Evolutionary conservation across 768 basidiomycete genomes (phyloP).

Genomic region (Rhizopogon rudus): DNA sequence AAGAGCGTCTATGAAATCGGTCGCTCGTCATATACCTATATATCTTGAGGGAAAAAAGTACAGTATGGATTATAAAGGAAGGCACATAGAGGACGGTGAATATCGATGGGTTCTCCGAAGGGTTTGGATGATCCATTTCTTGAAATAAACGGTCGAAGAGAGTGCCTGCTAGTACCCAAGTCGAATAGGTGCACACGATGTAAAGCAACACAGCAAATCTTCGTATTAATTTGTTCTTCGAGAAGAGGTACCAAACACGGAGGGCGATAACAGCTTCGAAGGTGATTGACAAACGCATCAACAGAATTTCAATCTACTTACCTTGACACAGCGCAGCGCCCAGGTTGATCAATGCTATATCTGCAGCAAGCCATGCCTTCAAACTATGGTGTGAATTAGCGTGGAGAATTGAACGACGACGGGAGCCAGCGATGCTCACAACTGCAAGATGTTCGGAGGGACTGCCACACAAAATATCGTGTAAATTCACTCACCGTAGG

Average conservation of each 20-base stretch:
- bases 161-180: not conserved
- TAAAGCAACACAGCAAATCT: not conserved
- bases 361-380: not conserved
- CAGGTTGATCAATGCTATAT: not conserved
- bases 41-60: slow-evolving; percentile 5
- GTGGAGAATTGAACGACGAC: not conserved
- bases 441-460: not conserved
- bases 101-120: not conserved
- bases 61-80: not conserved
- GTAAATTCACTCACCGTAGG: not conserved
- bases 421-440: not conserved
- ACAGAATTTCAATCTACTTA: not conserved
- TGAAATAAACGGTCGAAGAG: not conserved
- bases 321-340: slow-evolving; percentile 5
- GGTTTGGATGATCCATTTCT: not conserved
- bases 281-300: not conserved
- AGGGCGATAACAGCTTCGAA: slow-evolving; percentile 4
- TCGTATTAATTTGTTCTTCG: not conserved
- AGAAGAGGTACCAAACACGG: slow-evolving; percentile 9
- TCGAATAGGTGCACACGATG: not conserved
- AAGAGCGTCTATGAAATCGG: not conserved
- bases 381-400: not conserved
- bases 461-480: not conserved
- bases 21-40: slow-evolving; percentile 3
- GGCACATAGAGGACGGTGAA: not conserved